A percentile compares a stretch with the other conserved stretches of the same genome.
These are phyloP conservation scores for Penicillium sp. DNA, from an alignment of 2,329 filamentous ascomycete genomes.

Conservation along the genomic window DNA sequence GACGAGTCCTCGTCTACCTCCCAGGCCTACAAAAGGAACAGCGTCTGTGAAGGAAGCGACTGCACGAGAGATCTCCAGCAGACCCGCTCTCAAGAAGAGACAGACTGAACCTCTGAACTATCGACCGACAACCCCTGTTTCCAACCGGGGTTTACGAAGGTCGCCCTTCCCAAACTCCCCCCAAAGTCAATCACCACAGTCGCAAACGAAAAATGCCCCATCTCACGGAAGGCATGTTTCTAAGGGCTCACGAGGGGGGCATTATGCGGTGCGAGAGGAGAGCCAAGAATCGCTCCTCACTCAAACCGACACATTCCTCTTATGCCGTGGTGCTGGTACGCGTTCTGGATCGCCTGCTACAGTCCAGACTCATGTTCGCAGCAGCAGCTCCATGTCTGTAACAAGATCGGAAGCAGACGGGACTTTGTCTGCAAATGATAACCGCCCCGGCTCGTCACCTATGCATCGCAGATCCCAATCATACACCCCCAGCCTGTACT, in stretches of 20 bases:
- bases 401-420: constrained; percentile 45
- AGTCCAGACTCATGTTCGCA: constrained; percentile 43
- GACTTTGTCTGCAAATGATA: constrained; percentile 33
- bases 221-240: constrained; percentile 17
- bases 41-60: constrained; percentile 18
- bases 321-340: constrained; percentile 35
- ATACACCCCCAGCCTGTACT: constrained; percentile 48
- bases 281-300: constrained; percentile 43
- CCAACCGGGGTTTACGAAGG: constrained; percentile 33
- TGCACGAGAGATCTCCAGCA: constrained; percentile 10
- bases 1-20: constrained; percentile 5
- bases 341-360: constrained; percentile 42
- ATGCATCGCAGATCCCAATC: constrained; percentile 40
- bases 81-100: constrained; percentile 12
- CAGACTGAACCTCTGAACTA: constrained; percentile 11
- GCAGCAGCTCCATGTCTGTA: constrained; percentile 45
- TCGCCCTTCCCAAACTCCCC: constrained; percentile 28
- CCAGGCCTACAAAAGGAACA: constrained; percentile 22
- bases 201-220: constrained; percentile 21
- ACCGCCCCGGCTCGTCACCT: constrained; percentile 31
- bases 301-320: constrained; percentile 47
- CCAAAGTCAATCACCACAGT: constrained; percentile 23
- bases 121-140: constrained; percentile 23
- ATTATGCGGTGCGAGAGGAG: constrained; percentile 40
- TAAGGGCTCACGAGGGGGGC: constrained; percentile 27